A percentile compares a stretch with the other conserved stretches of the same genome.
These are phyloP conservation scores for Trichaptum fuscoviolaceum DNA, from an alignment of 768 basidiomycete species.

Conservation along the genomic window DNA sequence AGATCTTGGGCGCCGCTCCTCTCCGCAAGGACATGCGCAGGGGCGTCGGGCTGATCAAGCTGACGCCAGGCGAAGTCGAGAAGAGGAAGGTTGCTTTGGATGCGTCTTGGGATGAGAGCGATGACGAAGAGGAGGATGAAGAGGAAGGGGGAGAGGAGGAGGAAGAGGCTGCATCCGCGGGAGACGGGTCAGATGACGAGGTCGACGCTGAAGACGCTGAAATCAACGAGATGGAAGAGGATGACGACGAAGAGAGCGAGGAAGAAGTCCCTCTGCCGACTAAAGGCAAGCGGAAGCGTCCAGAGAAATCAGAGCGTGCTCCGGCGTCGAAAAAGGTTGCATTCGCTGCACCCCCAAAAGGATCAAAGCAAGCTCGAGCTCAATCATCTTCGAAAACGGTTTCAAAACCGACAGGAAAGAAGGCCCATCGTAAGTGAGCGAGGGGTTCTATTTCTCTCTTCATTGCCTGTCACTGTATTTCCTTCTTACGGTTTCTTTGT, in stretches of 20 bases:
- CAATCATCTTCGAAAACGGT: slow-evolving; percentile 10
- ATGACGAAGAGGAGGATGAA: slow-evolving; percentile 16
- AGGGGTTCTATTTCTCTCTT: background rate
- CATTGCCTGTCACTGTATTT: background rate
- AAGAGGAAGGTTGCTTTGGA: slow-evolving; percentile 37
- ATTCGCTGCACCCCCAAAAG: slow-evolving; percentile 24
- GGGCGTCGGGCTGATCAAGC: slow-evolving; percentile 53
- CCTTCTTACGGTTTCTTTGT: background rate
- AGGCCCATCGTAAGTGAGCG: background rate
- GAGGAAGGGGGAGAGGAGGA: slow-evolving; percentile 23
- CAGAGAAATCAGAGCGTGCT: slow-evolving; percentile 9
- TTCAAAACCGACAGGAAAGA: slow-evolving; percentile 14
- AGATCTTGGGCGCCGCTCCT: slow-evolving; percentile 40
- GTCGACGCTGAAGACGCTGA: slow-evolving; percentile 27
- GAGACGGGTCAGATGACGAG: slow-evolving; percentile 34
- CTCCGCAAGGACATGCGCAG: slow-evolving; percentile 68
- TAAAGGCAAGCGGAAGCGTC: slow-evolving; percentile 28
- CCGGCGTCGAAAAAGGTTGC: slow-evolving; percentile 31
- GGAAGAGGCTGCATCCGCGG: slow-evolving; percentile 32
- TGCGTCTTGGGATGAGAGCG: slow-evolving; percentile 23
- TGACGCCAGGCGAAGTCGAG: slow-evolving; percentile 36
- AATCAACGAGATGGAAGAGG: slow-evolving; percentile 31
- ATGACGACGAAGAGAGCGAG: slow-evolving; percentile 38
- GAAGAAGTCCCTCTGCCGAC: slow-evolving; percentile 29
- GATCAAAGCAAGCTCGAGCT: slow-evolving; percentile 10